phyloP scores from a whole-genome alignment of 225 moss, liverwort and hornwort species.

The Pseudisothecium myosuroides region DNA sequence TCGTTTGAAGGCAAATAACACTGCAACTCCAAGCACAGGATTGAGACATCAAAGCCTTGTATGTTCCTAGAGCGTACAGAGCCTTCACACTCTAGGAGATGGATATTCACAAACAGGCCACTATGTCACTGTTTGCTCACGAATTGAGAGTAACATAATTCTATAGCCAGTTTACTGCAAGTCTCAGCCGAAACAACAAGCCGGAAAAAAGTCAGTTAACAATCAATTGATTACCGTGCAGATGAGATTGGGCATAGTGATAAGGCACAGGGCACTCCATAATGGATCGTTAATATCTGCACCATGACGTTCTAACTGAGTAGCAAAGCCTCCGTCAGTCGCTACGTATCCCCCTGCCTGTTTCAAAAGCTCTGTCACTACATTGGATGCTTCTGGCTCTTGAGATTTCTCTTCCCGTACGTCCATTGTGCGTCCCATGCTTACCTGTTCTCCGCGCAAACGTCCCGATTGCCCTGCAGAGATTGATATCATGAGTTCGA shows the following conservation, averaged over 20 bases:
- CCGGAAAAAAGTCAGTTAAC: background rate
- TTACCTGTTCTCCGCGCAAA: background rate
- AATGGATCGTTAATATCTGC: constrained; percentile 64
- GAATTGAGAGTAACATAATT: background rate
- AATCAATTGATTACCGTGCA: constrained; percentile 38
- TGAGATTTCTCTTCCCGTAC: constrained; percentile 1
- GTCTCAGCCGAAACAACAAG: background rate
- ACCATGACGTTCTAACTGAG: constrained; percentile 82
- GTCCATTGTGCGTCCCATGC: constrained; percentile 40
- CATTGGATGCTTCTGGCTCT: background rate
- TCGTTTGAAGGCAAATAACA: background rate
- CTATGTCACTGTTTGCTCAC: background rate
- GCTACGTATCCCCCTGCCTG: constrained; percentile 73
- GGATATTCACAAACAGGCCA: background rate
- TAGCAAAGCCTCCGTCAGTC: constrained; percentile 91
- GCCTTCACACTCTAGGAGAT: background rate
- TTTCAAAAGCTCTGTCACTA: constrained; percentile 43
- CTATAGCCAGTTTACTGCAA: background rate
- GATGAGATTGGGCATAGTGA: constrained; percentile 62
- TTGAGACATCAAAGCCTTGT: background rate
- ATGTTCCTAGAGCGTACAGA: background rate
- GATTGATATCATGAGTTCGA: background rate
- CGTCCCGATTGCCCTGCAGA: background rate
- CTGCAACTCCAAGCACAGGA: background rate
- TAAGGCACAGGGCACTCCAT: constrained; percentile 82